phyloP scores from a whole-genome alignment of 1,139 yeast genomes.

The Protomyces pachydermus region DNA sequence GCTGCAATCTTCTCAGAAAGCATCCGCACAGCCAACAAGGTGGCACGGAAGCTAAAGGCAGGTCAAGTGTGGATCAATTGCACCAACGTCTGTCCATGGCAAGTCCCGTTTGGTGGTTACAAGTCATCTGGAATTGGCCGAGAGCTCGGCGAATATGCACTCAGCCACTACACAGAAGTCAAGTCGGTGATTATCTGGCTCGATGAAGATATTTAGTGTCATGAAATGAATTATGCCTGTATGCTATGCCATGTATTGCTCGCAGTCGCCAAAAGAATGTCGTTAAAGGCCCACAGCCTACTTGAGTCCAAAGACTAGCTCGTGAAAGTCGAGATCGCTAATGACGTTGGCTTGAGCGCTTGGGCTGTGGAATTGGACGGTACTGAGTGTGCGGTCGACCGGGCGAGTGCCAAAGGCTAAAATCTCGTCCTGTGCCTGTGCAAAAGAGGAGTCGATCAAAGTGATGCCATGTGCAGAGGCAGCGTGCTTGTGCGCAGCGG shows the following conservation, averaged over 20 bases:
- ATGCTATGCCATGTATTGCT: background rate
- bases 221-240: background rate
- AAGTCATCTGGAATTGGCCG: conserved; percentile 86
- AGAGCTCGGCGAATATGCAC: conserved; percentile 82
- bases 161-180: conserved; percentile 35
- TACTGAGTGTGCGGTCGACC: background rate
- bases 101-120: conserved; percentile 78
- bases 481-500: background rate
- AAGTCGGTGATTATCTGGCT: background rate
- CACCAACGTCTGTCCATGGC: conserved; percentile 40
- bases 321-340: background rate
- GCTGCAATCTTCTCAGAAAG: conserved; percentile 75
- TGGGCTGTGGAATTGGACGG: background rate
- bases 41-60: conserved; percentile 61
- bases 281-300: background rate
- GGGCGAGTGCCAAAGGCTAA: background rate
- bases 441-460: background rate
- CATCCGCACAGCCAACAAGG: conserved; percentile 54
- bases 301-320: background rate
- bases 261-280: background rate
- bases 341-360: background rate
- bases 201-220: background rate
- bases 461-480: background rate
- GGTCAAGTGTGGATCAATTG: conserved; percentile 87
- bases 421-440: background rate